Evolutionary conservation across 345 rosid genomes (phyloP).

Genomic region (Brassica cretica): DNA sequence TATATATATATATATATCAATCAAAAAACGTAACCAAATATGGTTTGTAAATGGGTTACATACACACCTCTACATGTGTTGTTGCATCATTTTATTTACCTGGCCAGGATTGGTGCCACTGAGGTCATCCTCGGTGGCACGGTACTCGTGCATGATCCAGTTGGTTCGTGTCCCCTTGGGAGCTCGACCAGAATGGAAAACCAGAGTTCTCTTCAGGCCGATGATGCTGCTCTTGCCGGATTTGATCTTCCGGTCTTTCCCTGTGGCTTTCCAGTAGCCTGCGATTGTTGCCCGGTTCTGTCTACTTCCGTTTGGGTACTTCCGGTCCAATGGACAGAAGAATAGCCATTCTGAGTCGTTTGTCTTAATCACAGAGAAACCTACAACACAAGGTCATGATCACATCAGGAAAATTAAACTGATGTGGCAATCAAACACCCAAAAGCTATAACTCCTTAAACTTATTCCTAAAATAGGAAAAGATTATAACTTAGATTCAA

Average conservation of each 20-base stretch:
- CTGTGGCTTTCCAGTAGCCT: slow-evolving; percentile 98
- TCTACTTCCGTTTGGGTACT: slow-evolving; percentile 80
- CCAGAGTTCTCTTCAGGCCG: slow-evolving; percentile 91
- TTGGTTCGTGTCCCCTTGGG: slow-evolving; percentile 69
- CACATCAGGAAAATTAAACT: too few species aligned
- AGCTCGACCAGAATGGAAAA: slow-evolving; percentile 85
- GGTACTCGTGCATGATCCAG: slow-evolving; percentile 97
- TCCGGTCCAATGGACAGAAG: slow-evolving; percentile 89
- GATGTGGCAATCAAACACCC: too few species aligned
- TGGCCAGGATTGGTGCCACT: slow-evolving; percentile 83
- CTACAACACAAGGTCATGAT: slow-evolving; percentile 29
- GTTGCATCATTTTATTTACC: slow-evolving; percentile 39
- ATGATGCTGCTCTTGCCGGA: slow-evolving; percentile 46
- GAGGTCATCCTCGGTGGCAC: slow-evolving; percentile 64
- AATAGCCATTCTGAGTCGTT: slow-evolving; percentile 89
- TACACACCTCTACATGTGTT: background rate
- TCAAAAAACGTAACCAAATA: slow-evolving; percentile 4
- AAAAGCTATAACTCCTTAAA: background rate
- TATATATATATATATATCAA: slow-evolving; percentile 34
- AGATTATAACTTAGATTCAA: too few species aligned
- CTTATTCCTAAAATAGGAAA: background rate
- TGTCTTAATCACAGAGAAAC: slow-evolving; percentile 56
- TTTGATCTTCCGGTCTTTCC: slow-evolving; percentile 75
- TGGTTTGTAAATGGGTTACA: background rate
- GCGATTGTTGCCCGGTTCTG: slow-evolving; percentile 75